Conservation (phyloP, 129 eudicot species). For the Pulicaria dysenterica region DNA sequence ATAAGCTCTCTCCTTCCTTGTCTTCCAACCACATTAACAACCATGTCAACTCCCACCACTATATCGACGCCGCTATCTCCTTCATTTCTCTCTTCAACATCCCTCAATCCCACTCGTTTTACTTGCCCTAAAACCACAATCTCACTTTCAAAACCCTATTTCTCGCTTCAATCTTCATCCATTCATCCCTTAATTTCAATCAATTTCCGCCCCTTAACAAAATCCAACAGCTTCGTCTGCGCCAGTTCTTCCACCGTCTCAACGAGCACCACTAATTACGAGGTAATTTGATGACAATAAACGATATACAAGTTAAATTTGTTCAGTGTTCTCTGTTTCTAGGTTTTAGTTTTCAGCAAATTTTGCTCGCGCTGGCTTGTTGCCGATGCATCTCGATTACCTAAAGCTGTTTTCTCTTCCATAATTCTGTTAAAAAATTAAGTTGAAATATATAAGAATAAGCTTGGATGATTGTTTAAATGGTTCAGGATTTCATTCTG, state of each 20-base stretch:
- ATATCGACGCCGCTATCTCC: conserved; percentile 34
- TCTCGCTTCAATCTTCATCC: conserved; percentile 29
- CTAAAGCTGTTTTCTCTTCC: conserved; percentile 3
- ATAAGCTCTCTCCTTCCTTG: conserved; percentile 20
- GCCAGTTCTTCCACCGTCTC: conserved; percentile 49
- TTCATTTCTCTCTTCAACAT: conserved; percentile 35
- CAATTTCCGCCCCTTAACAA: conserved; percentile 27
- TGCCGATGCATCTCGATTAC: background rate
- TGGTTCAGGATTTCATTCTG: background rate
- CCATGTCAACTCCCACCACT: conserved; percentile 18
- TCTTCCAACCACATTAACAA: conserved; percentile 28
- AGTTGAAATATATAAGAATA: too few relatives aligned
- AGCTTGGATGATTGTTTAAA: too few relatives aligned
- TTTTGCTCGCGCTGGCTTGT: background rate
- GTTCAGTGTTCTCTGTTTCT: background rate
- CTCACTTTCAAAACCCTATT: conserved; percentile 34
- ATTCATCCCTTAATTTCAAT: conserved; percentile 25
- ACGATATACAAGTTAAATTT: background rate
- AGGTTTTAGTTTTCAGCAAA: background rate
- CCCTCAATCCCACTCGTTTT: conserved; percentile 29
- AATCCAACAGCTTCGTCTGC: conserved; percentile 39
- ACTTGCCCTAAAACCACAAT: conserved; percentile 22
- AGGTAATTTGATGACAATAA: conserved; percentile 45
- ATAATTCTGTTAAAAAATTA: too few relatives aligned
- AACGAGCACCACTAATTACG: conserved; percentile 62